Conservation (phyloP, 2,329 filamentous ascomycete species). For the Talaromyces sp. region DNA sequence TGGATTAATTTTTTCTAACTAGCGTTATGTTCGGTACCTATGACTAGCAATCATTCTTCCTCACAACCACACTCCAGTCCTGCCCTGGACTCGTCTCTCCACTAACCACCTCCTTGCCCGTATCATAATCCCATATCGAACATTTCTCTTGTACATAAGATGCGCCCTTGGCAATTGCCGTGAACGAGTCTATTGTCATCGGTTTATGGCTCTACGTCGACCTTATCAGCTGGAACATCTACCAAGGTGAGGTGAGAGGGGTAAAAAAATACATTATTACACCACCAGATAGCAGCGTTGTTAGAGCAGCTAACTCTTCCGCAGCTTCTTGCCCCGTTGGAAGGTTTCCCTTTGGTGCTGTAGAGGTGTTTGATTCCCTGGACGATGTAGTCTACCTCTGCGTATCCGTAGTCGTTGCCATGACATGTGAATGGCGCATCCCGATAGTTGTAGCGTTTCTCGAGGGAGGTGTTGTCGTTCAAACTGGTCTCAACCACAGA, state of each 20-base stretch:
- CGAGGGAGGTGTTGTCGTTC: not conserved
- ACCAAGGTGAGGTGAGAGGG: not conserved
- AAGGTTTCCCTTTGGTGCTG: not conserved
- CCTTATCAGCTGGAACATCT: too few relatives aligned
- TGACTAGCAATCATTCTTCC: conserved; percentile 6
- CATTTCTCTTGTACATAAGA: not conserved
- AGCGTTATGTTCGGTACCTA: too few relatives aligned
- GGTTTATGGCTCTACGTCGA: not conserved
- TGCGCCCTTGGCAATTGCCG: not conserved
- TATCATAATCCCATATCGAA: not conserved
- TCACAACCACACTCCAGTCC: conserved; percentile 1
- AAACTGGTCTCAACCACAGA: too few relatives aligned
- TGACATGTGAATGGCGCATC: not conserved
- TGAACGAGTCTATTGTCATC: not conserved
- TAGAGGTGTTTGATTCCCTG: not conserved
- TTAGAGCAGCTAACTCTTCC: not conserved
- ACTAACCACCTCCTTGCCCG: not conserved
- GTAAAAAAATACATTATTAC: not conserved
- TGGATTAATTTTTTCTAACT: too few relatives aligned
- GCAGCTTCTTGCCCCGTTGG: not conserved
- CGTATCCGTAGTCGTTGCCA: not conserved
- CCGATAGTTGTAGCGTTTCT: not conserved
- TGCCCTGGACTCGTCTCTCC: not conserved
- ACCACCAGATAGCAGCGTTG: conserved; percentile 3
- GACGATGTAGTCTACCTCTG: not conserved